A percentile compares a stretch with the other conserved stretches of the same genome.
These are phyloP conservation scores for Leishmania guyanensis DNA, from an alignment of 208 protist genomes.

Conservation along the genomic window DNA sequence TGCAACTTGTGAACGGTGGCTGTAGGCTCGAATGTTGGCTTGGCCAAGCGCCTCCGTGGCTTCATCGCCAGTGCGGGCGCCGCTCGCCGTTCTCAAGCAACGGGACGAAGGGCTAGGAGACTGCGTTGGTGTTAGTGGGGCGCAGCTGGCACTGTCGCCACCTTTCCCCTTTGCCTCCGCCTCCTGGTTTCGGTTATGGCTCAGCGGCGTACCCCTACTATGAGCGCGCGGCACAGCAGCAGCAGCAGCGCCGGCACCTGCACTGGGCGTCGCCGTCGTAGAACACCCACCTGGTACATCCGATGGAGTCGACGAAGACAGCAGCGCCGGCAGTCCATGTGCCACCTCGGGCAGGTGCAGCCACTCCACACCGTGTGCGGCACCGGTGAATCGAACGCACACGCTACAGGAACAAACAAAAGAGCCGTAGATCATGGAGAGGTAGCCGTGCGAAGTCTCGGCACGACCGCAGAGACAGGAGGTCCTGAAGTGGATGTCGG, in stretches of 20 bases:
- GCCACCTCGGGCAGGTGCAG: conserved; percentile 66
- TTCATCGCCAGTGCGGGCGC: neutral
- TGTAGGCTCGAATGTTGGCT: conserved; percentile 16
- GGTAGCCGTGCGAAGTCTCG: conserved; percentile 27
- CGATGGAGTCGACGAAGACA: neutral
- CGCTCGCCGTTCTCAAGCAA: neutral
- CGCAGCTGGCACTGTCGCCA: neutral
- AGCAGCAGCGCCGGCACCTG: conserved; percentile 20
- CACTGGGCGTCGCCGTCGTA: neutral
- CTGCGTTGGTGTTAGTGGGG: neutral
- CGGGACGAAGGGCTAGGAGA: neutral
- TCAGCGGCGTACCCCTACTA: neutral
- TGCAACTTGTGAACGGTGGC: neutral
- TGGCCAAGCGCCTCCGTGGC: neutral
- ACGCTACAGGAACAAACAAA: conserved; percentile 74
- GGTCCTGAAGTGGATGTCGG: conserved; percentile 45
- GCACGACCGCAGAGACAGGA: conserved; percentile 60
- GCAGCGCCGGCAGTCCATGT: conserved; percentile 15
- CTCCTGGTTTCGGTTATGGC: neutral
- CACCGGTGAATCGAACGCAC: conserved; percentile 50
- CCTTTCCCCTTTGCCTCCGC: neutral
- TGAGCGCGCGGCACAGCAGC: conserved; percentile 17
- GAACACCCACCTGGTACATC: neutral
- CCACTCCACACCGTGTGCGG: conserved; percentile 69
- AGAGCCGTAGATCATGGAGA: conserved; percentile 77